These are phyloP conservation scores for Coemansia sp. DNA, from an alignment of 192 early-diverging fungal genomes.

Conservation along the genomic window DNA sequence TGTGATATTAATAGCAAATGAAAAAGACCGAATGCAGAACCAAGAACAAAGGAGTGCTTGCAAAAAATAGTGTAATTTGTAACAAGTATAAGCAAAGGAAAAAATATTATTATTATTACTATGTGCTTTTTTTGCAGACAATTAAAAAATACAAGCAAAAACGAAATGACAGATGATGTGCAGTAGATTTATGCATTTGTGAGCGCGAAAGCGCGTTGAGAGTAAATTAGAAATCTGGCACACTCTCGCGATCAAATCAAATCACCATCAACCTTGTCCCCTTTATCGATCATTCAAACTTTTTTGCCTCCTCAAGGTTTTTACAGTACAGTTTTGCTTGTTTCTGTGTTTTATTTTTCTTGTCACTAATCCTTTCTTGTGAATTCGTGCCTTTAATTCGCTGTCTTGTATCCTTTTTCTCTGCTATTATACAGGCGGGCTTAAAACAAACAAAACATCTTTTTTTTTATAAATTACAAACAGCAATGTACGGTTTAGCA, in stretches of 20 bases:
- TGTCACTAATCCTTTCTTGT: too few relatives aligned
- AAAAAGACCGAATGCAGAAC: not conserved
- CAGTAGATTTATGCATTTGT: not conserved
- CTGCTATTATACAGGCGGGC: not conserved
- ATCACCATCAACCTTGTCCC: not conserved
- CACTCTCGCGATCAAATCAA: not conserved
- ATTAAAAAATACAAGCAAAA: not conserved
- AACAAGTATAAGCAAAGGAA: not conserved
- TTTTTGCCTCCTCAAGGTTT: not conserved
- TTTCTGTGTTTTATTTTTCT: not conserved
- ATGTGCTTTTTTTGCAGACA: not conserved
- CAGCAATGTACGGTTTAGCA: slow-evolving; percentile 32
- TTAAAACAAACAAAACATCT: slow-evolving; percentile 1
- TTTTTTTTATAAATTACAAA: not conserved
- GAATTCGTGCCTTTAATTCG: too few relatives aligned
- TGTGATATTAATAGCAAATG: not conserved
- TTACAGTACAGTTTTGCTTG: too few relatives aligned
- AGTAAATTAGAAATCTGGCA: not conserved
- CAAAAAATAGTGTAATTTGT: slow-evolving; percentile 1
- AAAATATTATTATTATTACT: not conserved
- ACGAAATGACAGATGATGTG: not conserved
- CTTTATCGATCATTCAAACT: not conserved
- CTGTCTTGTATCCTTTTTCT: too few relatives aligned
- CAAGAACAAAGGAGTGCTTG: not conserved
- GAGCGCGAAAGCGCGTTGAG: not conserved